Evolutionary conservation across 495 filamentous ascomycete genomes (phyloP).

Genomic region (Oidiodendron maius): DNA sequence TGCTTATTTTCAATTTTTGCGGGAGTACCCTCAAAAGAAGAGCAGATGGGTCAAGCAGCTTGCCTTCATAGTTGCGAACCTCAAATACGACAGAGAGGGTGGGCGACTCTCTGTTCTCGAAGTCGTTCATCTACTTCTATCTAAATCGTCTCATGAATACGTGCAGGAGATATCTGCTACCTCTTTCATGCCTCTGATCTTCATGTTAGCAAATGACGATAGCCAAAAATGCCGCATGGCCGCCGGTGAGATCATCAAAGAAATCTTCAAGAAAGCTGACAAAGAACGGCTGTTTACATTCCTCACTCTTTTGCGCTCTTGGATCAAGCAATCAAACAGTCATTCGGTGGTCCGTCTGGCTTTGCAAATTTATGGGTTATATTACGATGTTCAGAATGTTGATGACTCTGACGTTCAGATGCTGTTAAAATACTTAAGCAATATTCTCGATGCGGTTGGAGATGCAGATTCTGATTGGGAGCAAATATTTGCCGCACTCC

Average conservation of each 20-base stretch:
- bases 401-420: conserved; percentile 23
- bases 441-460: conserved; percentile 40
- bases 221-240: conserved; percentile 79
- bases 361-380: conserved; percentile 75
- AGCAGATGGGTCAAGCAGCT: conserved; percentile 84
- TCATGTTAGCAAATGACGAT: conserved; percentile 83
- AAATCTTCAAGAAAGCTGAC: conserved; percentile 74
- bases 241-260: conserved; percentile 71
- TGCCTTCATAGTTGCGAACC: conserved; percentile 79
- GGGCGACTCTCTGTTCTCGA: conserved; percentile 91
- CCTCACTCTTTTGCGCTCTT: conserved; percentile 61
- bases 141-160: conserved; percentile 73
- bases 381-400: conserved; percentile 61
- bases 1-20: conserved; percentile 87
- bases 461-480: conserved; percentile 61
- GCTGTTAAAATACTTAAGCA: conserved; percentile 33
- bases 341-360: conserved; percentile 62
- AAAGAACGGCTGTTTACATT: conserved; percentile 64
- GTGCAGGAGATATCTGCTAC: conserved; percentile 74
- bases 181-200: conserved; percentile 81
- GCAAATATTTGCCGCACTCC: conserved; percentile 69
- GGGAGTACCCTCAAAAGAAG: conserved; percentile 89
- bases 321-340: conserved; percentile 69
- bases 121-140: conserved; percentile 72
- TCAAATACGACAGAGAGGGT: conserved; percentile 82